These are phyloP conservation scores for Taxillus chinensis DNA, from an alignment of 164 flowering plant species.

Conservation along the genomic window DNA sequence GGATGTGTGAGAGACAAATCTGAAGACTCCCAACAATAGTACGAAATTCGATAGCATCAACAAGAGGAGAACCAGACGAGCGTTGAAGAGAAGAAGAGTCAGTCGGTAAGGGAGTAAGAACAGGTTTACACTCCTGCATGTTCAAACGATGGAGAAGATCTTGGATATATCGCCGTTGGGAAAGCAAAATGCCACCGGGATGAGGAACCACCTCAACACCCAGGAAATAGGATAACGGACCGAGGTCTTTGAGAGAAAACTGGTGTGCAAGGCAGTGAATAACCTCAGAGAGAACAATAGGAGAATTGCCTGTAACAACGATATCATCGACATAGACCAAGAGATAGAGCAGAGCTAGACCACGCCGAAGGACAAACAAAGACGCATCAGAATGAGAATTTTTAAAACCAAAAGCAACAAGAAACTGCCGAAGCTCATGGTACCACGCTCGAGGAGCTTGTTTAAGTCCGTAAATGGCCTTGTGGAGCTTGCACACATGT, in stretches of 20 bases:
- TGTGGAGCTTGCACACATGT: neutral
- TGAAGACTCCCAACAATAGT: conserved; percentile 6
- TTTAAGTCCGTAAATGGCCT: neutral
- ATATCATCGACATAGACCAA: conserved; percentile 21
- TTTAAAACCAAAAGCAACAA: conserved; percentile 2
- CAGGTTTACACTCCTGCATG: conserved; percentile 3
- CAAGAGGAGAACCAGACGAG: neutral
- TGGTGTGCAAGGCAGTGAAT: neutral
- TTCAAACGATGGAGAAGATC: conserved; percentile 6
- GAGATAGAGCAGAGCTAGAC: neutral
- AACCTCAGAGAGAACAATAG: neutral
- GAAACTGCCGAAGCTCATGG: conserved; percentile 1
- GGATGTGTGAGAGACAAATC: conserved; percentile 11
- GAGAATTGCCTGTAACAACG: conserved; percentile 9
- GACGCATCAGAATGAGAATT: conserved; percentile 7
- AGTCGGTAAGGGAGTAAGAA: conserved; percentile 1
- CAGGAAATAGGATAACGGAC: conserved; percentile 5
- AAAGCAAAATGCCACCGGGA: conserved; percentile 4
- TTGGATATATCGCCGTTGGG: conserved; percentile 9
- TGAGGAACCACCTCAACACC: conserved; percentile 12
- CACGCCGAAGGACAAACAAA: conserved; percentile 8
- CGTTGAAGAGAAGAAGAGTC: neutral
- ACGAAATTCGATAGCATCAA: conserved; percentile 5
- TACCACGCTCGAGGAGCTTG: conserved; percentile 3
- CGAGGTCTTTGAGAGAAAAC: conserved; percentile 16